Percentiles rank a stretch among this genome's conserved stretches.
Evolutionary conservation across 2,329 filamentous ascomycete genomes (phyloP).

Genomic region (Beauveria rudraprayagi): DNA sequence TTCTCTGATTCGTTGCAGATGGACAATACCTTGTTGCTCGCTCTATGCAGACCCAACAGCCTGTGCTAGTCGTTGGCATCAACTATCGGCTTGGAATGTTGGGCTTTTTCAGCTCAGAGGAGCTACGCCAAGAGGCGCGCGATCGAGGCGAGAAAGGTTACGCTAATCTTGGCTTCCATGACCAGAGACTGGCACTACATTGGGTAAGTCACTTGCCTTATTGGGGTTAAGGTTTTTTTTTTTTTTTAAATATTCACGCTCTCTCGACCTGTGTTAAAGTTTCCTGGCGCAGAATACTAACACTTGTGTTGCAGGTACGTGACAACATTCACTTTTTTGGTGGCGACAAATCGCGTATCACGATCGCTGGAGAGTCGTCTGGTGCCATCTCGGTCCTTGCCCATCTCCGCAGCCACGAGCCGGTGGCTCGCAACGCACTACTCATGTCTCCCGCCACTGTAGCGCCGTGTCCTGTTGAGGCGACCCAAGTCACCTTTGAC

Average conservation of each 20-base stretch:
- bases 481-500: background rate
- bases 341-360: conserved; percentile 55
- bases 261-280: too few relatives aligned
- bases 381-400: conserved; percentile 54
- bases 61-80: background rate
- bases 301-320: background rate
- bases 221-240: background rate
- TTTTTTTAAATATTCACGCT: background rate
- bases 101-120: background rate
- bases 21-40: background rate
- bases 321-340: conserved; percentile 59
- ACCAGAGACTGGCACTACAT: background rate
- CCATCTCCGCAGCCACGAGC: conserved; percentile 28
- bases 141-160: background rate
- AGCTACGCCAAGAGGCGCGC: background rate
- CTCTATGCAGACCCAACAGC: background rate
- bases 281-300: background rate
- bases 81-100: background rate
- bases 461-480: background rate
- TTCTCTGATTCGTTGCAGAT: background rate
- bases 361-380: conserved; percentile 55
- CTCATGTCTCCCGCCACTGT: background rate
- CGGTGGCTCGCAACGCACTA: background rate
- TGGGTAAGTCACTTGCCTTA: background rate
- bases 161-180: background rate